phyloP scores from a whole-genome alignment of 2,329 filamentous ascomycete species.

The Fulvia fulva region DNA sequence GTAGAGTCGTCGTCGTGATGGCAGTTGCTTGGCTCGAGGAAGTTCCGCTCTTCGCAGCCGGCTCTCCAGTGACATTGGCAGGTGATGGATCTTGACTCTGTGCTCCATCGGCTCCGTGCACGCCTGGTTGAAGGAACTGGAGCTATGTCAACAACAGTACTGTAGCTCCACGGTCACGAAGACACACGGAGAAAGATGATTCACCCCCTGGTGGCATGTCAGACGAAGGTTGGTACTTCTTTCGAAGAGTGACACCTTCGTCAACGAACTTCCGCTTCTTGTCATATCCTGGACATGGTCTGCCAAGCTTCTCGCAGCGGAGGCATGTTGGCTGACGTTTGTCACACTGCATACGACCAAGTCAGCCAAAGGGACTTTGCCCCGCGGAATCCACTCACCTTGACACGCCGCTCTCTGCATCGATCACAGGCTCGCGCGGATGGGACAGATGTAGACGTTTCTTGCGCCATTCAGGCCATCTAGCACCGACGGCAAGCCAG shows the following conservation, averaged over 20 bases:
- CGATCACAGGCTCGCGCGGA: constrained; percentile 33
- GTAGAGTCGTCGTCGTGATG: neutral
- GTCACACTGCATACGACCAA: constrained; percentile 25
- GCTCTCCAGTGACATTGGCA: neutral
- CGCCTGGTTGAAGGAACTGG: neutral
- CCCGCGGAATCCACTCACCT: constrained; percentile 21
- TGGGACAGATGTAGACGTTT: constrained; percentile 13
- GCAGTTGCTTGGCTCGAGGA: neutral
- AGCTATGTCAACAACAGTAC: neutral
- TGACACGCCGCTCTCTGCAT: constrained; percentile 34
- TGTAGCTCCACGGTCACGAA: neutral
- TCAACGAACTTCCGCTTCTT: constrained; percentile 36
- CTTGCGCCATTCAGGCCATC: constrained; percentile 23
- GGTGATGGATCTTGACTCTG: neutral
- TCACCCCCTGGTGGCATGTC: constrained; percentile 13
- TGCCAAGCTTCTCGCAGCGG: constrained; percentile 34
- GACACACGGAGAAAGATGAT: neutral
- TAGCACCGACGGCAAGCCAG: constrained; percentile 1
- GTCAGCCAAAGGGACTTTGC: neutral
- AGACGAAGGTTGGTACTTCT: constrained; percentile 27
- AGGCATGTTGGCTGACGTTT: constrained; percentile 31
- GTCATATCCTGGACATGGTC: constrained; percentile 35
- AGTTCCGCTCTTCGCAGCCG: neutral
- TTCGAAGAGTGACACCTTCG: constrained; percentile 30
- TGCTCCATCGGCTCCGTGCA: neutral